These are phyloP conservation scores for Hydnomerulius pinastri DNA, from an alignment of 768 basidiomycete species.

Conservation along the genomic window DNA sequence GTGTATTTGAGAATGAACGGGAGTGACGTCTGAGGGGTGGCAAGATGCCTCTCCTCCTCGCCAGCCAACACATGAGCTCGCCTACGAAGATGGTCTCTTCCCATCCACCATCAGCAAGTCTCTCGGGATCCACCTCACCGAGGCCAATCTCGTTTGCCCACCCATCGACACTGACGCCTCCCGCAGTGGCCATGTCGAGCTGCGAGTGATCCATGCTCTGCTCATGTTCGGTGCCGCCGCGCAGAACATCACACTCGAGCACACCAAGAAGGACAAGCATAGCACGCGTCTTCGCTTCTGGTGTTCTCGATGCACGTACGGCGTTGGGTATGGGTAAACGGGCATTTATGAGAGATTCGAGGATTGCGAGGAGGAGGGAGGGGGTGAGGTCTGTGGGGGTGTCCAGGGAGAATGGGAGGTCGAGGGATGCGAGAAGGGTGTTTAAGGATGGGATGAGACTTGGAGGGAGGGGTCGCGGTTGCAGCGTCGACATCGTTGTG, in stretches of 20 bases:
- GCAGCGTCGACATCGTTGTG: no score
- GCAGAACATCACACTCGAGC: constrained; percentile 64
- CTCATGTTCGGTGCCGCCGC: constrained; percentile 44
- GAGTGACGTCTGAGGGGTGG: constrained; percentile 8
- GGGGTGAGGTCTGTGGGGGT: constrained; percentile 69
- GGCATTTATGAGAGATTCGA: constrained; percentile 58
- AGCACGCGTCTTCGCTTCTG: constrained; percentile 51
- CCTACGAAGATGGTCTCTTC: constrained; percentile 69
- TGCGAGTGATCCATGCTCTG: constrained; percentile 35
- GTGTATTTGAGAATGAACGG: not conserved
- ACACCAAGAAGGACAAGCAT: constrained; percentile 79
- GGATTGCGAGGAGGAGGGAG: constrained; percentile 65
- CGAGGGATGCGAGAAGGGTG: constrained; percentile 44
- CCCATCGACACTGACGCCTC: constrained; percentile 29
- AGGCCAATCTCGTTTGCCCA: constrained; percentile 59
- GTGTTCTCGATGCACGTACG: constrained; percentile 38
- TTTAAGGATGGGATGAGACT: constrained; percentile 40
- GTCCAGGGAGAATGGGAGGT: constrained; percentile 47
- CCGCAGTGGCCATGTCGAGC: constrained; percentile 13
- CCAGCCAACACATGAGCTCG: constrained; percentile 72
- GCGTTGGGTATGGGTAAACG: constrained; percentile 50
- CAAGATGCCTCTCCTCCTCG: constrained; percentile 42
- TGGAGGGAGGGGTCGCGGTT: constrained; percentile 15
- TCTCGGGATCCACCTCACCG: constrained; percentile 62
- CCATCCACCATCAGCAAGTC: constrained; percentile 63